Conservation (phyloP, 495 filamentous ascomycete genomes). For the Penicillium macrosclerotiorum region DNA sequence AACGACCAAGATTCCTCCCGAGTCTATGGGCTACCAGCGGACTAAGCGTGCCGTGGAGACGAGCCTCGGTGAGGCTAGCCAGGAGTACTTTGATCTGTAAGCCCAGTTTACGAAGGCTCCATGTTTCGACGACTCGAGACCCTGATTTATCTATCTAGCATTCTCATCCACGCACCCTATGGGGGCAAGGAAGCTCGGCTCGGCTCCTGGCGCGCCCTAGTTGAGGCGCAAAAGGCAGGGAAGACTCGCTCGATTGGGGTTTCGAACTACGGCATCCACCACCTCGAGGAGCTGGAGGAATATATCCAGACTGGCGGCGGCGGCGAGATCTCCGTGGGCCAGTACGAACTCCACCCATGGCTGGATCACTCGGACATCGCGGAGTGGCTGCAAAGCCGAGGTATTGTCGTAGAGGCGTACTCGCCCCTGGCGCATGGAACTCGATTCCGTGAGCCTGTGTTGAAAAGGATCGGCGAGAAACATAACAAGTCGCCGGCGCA, state of each 20-base stretch:
- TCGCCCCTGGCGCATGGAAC: conserved; percentile 69
- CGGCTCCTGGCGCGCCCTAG: conserved; percentile 50
- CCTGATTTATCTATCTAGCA: too few species aligned
- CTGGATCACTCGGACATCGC: conserved; percentile 70
- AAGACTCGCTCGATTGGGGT: conserved; percentile 51
- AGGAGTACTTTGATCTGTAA: conserved; percentile 67
- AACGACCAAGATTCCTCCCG: conserved; percentile 56
- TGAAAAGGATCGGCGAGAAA: conserved; percentile 62
- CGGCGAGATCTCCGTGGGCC: conserved; percentile 76
- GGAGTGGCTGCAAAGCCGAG: conserved; percentile 66
- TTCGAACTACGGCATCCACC: conserved; percentile 56
- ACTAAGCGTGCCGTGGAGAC: conserved; percentile 35
- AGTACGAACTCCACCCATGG: conserved; percentile 90
- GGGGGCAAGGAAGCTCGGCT: conserved; percentile 48
- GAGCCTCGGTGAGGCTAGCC: conserved; percentile 31
- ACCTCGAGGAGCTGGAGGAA: conserved; percentile 61
- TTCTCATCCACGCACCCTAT: conserved; percentile 56
- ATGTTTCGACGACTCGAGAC: not conserved
- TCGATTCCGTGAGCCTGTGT: conserved; percentile 57
- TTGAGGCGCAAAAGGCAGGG: conserved; percentile 51
- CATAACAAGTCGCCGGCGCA: conserved; percentile 73
- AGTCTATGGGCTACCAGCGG: conserved; percentile 48
- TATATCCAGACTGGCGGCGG: conserved; percentile 71
- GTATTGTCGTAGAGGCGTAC: conserved; percentile 76
- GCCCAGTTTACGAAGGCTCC: conserved; percentile 2